These are phyloP conservation scores for Stagonosporopsis cucurbitacearum DNA, from an alignment of 2,329 filamentous ascomycete species.

Conservation along the genomic window DNA sequence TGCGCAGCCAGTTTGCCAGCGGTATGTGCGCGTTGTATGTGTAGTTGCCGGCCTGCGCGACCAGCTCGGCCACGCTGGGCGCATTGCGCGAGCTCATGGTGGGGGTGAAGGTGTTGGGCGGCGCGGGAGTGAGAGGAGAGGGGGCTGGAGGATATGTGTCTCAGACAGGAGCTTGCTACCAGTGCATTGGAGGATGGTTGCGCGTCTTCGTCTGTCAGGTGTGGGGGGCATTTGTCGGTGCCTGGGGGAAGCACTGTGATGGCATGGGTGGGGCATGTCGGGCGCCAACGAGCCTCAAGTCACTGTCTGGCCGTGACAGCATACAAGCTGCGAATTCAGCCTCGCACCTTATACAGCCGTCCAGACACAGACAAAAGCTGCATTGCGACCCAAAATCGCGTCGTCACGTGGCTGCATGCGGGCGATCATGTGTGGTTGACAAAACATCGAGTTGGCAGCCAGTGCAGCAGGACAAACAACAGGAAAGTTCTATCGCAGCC, in stretches of 20 bases:
- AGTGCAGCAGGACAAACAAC: slow-evolving; percentile 1
- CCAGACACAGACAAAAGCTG: not conserved
- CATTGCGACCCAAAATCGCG: slow-evolving; percentile 15
- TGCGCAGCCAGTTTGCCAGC: slow-evolving; percentile 81
- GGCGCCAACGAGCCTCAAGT: slow-evolving; percentile 18
- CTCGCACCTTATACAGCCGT: no score
- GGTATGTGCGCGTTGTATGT: slow-evolving; percentile 79
- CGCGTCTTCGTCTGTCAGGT: slow-evolving; percentile 41
- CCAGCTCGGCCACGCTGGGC: slow-evolving; percentile 80
- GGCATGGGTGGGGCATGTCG: slow-evolving; percentile 39
- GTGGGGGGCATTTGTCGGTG: slow-evolving; percentile 22
- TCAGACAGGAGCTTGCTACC: slow-evolving; percentile 26
- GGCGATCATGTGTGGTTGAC: not conserved
- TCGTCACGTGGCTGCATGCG: slow-evolving; percentile 33
- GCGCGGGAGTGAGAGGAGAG: not conserved
- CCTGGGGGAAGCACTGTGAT: slow-evolving; percentile 34
- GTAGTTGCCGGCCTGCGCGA: slow-evolving; percentile 76
- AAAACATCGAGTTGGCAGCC: not conserved
- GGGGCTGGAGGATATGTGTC: not conserved
- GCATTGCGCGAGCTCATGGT: slow-evolving; percentile 37
- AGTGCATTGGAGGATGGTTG: slow-evolving; percentile 25
- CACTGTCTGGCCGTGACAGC: no score
- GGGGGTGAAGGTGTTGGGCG: slow-evolving; percentile 2
- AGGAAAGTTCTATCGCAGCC: slow-evolving; percentile 15
- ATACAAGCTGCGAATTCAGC: no score